phyloP scores from a whole-genome alignment of 768 basidiomycete species.

The Tulasnella calospora region DNA sequence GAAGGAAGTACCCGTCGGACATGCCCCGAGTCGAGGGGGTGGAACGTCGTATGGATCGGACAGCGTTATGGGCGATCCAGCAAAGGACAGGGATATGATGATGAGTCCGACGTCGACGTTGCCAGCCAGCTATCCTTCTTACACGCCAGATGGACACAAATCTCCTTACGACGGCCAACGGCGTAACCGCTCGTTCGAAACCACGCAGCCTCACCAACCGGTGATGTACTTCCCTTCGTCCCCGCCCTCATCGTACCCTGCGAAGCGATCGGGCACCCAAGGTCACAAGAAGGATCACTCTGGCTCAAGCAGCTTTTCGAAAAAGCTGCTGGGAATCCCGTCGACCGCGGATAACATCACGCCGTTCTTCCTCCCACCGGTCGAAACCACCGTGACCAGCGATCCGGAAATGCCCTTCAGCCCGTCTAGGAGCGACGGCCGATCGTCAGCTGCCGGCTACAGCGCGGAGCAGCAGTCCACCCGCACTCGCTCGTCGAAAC shows the following conservation, averaged over 20 bases:
- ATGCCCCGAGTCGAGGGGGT: background rate
- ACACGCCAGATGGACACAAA: background rate
- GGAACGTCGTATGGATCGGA: conserved; percentile 7
- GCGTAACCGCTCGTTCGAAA: background rate
- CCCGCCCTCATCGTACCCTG: background rate
- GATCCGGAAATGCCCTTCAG: background rate
- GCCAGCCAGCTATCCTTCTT: background rate
- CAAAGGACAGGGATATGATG: conserved; percentile 19
- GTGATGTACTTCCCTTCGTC: background rate
- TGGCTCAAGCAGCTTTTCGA: background rate
- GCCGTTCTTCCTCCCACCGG: conserved; percentile 10
- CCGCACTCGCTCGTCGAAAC: background rate
- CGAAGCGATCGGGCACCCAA: background rate
- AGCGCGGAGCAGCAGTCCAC: background rate
- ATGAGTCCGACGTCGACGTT: background rate
- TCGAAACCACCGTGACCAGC: background rate
- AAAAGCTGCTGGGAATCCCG: background rate
- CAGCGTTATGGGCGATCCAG: background rate
- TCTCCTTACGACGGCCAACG: background rate
- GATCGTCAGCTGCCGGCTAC: background rate
- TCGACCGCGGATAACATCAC: background rate
- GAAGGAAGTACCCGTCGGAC: background rate
- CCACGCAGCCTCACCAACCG: background rate
- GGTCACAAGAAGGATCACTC: conserved; percentile 1
- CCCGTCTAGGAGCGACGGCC: background rate